Evolutionary conservation across 176 grass and related monocot species (phyloP), one percentile per base, ranked within the genome.

Genomic region (Lolium multiflorum): DNA sequence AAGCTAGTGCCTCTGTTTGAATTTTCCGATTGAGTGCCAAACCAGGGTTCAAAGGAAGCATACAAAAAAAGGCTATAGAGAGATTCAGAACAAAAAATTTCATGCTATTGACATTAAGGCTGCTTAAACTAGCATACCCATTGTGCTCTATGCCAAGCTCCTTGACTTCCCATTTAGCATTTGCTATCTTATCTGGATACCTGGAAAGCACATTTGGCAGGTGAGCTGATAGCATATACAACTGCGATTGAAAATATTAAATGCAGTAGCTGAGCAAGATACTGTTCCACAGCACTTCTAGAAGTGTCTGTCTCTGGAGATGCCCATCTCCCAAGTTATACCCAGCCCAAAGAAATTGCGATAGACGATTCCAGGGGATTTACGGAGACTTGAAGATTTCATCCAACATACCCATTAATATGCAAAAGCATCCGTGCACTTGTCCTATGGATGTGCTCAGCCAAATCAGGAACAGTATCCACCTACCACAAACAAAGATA

Each of bases 71-170:
- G 20, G 24, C 15, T 80, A 81, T 82, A 59, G 21, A 67, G 44
- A 81, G 9, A 83, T 55, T 22, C 31, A 77, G 76, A 76, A 68
- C 11, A 69, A 81, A 10, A 83, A 39, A 22, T 57, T 71, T 49
- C 55, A 81, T 78, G 28, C 46, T 55, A 18, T 80, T 84, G 55
- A 84, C 52, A 82, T 9, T 71, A 78, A 78, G 15, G 71, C 46
- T 9, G 52, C 71, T 88, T 77, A 79, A 86, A 75, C n/a, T 82
- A 75, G 64, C 90, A 81, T 80, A 99, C 97, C 97, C 97, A 85
- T 99, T 99, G 89, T 99, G 97, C 82, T 99, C 97, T 58, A 96
- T 90, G 56, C 97, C 97, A 90, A 99, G 97, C 85, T 97, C 97
- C 82, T 94, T 99, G 64, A 99, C 87, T 87, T 99, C 97, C 97